Percentiles rank a stretch among this genome's conserved stretches.
Evolutionary conservation across 2,329 filamentous ascomycete species (phyloP).

Genomic region (Pyricularia sp.): DNA sequence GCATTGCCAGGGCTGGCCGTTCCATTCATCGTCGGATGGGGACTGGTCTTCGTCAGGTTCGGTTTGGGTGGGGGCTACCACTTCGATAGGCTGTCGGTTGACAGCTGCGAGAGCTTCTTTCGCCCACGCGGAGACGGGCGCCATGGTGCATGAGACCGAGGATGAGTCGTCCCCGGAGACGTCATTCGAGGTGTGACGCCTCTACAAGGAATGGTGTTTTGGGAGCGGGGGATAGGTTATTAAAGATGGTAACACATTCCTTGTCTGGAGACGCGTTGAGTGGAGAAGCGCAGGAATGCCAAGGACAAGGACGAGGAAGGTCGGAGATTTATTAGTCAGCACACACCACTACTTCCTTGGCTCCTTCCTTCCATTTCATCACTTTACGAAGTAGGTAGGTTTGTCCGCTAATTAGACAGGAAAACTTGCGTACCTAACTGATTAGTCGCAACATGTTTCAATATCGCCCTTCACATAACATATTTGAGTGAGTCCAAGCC

Average conservation of each 20-base stretch:
- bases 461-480: too few species aligned
- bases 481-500: too few species aligned
- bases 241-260: neutral
- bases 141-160: neutral
- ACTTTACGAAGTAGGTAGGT: too few species aligned
- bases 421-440: too few species aligned
- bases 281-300: neutral
- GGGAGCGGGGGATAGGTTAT: neutral
- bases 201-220: neutral
- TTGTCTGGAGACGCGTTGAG: neutral
- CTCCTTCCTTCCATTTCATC: neutral
- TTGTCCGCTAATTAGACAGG: neutral
- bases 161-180: neutral
- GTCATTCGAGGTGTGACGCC: neutral
- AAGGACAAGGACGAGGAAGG: neutral
- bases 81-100: neutral
- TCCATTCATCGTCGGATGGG: neutral
- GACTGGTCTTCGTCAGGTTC: neutral
- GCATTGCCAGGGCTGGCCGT: neutral
- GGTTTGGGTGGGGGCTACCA: neutral
- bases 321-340: neutral
- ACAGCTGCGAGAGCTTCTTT: neutral
- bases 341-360: neutral
- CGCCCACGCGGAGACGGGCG: neutral
- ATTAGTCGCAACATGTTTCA: too few species aligned